A percentile compares a stretch with the other conserved stretches of the same genome.
Evolutionary conservation across 805 yeast species (phyloP).

Genomic region (Myxozyma neotropica): DNA sequence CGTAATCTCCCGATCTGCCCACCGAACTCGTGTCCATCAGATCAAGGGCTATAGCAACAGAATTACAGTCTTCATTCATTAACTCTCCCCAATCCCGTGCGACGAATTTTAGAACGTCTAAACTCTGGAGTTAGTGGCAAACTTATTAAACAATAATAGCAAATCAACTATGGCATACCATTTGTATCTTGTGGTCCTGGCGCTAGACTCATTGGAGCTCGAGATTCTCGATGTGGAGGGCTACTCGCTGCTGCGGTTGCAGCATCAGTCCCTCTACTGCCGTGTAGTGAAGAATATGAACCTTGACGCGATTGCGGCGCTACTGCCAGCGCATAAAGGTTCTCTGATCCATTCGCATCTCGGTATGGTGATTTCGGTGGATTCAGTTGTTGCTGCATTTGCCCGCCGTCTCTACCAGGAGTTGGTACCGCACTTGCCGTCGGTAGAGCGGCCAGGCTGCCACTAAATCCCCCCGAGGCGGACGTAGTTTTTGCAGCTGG

Average conservation of each 20-base stretch:
- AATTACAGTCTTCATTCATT: constrained; percentile 62
- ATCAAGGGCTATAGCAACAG: constrained; percentile 81
- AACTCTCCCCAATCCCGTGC: constrained; percentile 55
- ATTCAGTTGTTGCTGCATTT: too few species aligned
- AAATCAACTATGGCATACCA: neutral
- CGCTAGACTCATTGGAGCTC: neutral
- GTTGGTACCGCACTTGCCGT: too few species aligned
- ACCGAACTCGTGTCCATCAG: constrained; percentile 84
- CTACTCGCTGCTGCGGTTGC: neutral
- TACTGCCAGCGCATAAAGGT: neutral
- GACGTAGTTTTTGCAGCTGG: neutral
- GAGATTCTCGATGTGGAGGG: neutral
- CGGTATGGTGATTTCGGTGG: too few species aligned
- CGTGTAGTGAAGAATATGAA: neutral
- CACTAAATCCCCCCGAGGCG: neutral
- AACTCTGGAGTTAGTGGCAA: too few species aligned
- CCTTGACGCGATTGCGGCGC: neutral
- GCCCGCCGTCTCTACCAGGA: too few species aligned
- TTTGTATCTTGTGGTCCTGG: constrained; percentile 4
- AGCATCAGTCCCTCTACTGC: neutral
- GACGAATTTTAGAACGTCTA: constrained; percentile 40
- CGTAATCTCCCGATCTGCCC: constrained; percentile 77
- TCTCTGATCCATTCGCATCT: too few species aligned
- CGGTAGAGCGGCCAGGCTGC: too few species aligned
- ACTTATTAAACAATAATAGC: neutral